phyloP scores from a whole-genome alignment of 306 rosid species.

The Hippophae rhamnoides region DNA sequence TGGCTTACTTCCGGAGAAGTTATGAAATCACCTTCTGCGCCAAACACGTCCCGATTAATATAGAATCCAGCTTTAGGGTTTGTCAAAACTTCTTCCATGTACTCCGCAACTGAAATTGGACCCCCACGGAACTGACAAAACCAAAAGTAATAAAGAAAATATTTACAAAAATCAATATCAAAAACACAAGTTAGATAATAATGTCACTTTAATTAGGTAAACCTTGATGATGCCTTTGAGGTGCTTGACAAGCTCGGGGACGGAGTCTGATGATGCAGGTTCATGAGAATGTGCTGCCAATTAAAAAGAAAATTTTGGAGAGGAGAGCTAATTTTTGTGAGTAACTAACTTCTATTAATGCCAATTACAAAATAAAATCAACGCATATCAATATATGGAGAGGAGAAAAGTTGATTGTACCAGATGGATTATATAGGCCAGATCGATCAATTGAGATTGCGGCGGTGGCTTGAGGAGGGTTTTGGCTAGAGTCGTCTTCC shows the following conservation, averaged over 20 bases:
- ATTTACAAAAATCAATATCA: neutral
- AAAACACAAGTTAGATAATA: neutral
- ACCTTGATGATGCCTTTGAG: constrained; percentile 52
- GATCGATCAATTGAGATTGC: constrained; percentile 40
- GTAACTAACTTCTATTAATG: neutral
- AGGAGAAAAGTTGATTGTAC: constrained; percentile 7
- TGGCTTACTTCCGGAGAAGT: constrained; percentile 99
- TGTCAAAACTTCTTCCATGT: constrained; percentile 92
- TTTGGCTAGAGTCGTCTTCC: constrained; percentile 13
- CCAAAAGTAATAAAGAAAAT: constrained; percentile 1
- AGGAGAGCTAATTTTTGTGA: no score
- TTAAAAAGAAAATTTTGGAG: neutral
- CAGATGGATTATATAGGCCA: constrained; percentile 34
- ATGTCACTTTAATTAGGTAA: neutral
- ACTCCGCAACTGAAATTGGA: constrained; percentile 89
- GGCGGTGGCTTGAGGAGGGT: constrained; percentile 27
- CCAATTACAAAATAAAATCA: neutral
- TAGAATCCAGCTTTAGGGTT: constrained; percentile 91
- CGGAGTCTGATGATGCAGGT: constrained; percentile 17
- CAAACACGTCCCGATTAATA: constrained; percentile 89
- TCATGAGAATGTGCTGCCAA: constrained; percentile 39
- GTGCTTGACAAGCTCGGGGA: constrained; percentile 49
- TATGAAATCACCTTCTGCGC: constrained; percentile 84
- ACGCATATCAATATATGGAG: neutral
- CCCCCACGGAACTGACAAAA: constrained; percentile 87